phyloP scores from a whole-genome alignment of 345 rosid species.

The Ricinus communis region DNA sequence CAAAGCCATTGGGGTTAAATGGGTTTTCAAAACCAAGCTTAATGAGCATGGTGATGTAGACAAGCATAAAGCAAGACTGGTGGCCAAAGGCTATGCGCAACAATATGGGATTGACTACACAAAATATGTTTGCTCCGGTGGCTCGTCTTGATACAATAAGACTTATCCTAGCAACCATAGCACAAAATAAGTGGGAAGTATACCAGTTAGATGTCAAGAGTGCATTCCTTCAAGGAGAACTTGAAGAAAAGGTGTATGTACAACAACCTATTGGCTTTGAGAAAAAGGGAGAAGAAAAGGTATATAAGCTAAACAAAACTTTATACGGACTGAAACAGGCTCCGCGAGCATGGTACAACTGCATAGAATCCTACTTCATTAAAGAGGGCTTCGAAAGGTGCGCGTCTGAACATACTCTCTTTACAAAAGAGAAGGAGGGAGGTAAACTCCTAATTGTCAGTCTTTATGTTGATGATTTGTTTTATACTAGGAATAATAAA shows the following conservation, averaged over 20 bases:
- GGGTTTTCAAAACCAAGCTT: not conserved
- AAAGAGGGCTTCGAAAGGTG: not conserved
- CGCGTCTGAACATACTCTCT: not conserved
- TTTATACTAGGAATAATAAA: not conserved
- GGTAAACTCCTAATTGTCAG: not conserved
- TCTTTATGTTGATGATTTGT: not conserved
- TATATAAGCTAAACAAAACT: not conserved
- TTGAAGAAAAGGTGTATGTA: not conserved
- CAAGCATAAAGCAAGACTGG: not conserved
- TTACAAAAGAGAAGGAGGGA: not conserved
- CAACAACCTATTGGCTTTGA: not conserved
- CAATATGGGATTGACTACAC: not conserved
- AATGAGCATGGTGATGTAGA: not conserved
- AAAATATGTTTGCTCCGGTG: not conserved
- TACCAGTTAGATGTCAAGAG: not conserved
- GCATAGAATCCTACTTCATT: not conserved
- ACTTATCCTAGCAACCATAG: not conserved
- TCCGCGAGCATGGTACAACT: not conserved
- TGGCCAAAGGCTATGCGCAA: not conserved
- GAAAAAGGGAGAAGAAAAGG: not conserved
- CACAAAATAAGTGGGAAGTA: not conserved
- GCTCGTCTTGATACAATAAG: not conserved
- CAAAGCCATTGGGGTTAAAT: not conserved
- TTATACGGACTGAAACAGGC: not conserved
- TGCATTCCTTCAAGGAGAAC: not conserved